phyloP scores from a whole-genome alignment of 2,329 filamentous ascomycete species.

The Dissoconium aciculare region DNA sequence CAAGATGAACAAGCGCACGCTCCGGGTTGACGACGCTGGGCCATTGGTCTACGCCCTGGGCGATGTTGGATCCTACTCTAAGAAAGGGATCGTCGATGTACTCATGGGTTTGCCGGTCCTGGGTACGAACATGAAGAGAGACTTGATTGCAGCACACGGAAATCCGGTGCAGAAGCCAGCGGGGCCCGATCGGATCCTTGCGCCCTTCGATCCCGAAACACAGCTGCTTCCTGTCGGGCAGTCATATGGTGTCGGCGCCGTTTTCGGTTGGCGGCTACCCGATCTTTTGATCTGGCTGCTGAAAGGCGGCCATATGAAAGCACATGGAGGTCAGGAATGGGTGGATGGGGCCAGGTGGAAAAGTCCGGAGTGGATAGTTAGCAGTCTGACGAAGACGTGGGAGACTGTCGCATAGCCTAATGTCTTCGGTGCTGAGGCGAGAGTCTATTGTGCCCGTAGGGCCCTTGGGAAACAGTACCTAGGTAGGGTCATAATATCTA shows the following conservation, averaged over 20 bases:
- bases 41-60: slow-evolving; percentile 31
- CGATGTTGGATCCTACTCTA: slow-evolving; percentile 28
- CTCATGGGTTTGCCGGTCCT: slow-evolving; percentile 24
- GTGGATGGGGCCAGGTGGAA: slow-evolving; percentile 12
- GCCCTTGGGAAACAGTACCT: too few species aligned
- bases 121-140: slow-evolving; percentile 30
- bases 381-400: background rate
- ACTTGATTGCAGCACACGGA: slow-evolving; percentile 22
- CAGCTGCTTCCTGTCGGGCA: slow-evolving; percentile 28
- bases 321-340: slow-evolving; percentile 1
- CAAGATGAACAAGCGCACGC: slow-evolving; percentile 28
- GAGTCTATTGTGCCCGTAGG: too few species aligned
- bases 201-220: slow-evolving; percentile 21
- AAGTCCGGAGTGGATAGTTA: background rate
- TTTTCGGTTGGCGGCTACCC: slow-evolving; percentile 26
- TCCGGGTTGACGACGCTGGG: slow-evolving; percentile 28
- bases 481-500: too few species aligned
- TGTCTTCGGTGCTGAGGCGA: too few species aligned
- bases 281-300: slow-evolving; percentile 25
- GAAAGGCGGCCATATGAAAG: slow-evolving; percentile 26
- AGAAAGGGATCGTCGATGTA: slow-evolving; percentile 26
- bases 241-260: slow-evolving; percentile 25
- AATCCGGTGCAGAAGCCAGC: slow-evolving; percentile 11
- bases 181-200: slow-evolving; percentile 21
- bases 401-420: background rate